These are phyloP conservation scores for Fusarium pseudocircinatum DNA, from an alignment of 2,329 filamentous ascomycete species.

Conservation along the genomic window DNA sequence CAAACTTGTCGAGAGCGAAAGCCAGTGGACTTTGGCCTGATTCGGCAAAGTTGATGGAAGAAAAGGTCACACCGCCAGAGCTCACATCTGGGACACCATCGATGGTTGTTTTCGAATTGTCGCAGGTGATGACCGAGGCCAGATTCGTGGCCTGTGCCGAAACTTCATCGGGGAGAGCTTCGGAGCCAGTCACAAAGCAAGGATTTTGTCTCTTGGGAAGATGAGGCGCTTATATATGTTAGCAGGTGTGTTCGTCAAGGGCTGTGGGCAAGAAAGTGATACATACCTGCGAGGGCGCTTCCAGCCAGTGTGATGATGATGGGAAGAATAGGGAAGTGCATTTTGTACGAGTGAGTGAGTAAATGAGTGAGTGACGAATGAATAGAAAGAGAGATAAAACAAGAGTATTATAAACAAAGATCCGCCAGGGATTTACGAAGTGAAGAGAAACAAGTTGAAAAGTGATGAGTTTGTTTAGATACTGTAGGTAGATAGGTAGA, in stretches of 20 bases:
- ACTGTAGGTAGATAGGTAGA: background rate
- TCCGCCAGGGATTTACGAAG: constrained; percentile 16
- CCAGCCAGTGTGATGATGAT: constrained; percentile 28
- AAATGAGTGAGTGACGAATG: background rate
- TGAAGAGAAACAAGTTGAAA: constrained; percentile 1
- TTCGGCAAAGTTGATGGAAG: constrained; percentile 64
- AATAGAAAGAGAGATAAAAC: background rate
- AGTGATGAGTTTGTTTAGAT: background rate
- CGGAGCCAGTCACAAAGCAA: constrained; percentile 65
- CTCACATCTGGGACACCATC: constrained; percentile 65
- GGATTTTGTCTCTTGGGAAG: constrained; percentile 47
- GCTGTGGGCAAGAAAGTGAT: background rate
- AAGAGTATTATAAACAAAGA: background rate
- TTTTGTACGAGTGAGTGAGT: constrained; percentile 1
- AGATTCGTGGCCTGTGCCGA: constrained; percentile 54
- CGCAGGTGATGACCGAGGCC: constrained; percentile 59
- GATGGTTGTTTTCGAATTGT: constrained; percentile 57
- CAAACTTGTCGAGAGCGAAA: constrained; percentile 65
- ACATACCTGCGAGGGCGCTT: constrained; percentile 33
- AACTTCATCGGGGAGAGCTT: constrained; percentile 61
- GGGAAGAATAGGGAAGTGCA: constrained; percentile 30
- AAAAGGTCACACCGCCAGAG: constrained; percentile 61
- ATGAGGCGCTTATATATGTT: constrained; percentile 24
- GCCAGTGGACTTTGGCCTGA: constrained; percentile 59
- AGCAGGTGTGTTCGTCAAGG: background rate